Percentiles rank a stretch among this genome's conserved stretches.
phyloP scores from a whole-genome alignment of 2,329 filamentous ascomycete genomes.

The Huntiella decipiens region DNA sequence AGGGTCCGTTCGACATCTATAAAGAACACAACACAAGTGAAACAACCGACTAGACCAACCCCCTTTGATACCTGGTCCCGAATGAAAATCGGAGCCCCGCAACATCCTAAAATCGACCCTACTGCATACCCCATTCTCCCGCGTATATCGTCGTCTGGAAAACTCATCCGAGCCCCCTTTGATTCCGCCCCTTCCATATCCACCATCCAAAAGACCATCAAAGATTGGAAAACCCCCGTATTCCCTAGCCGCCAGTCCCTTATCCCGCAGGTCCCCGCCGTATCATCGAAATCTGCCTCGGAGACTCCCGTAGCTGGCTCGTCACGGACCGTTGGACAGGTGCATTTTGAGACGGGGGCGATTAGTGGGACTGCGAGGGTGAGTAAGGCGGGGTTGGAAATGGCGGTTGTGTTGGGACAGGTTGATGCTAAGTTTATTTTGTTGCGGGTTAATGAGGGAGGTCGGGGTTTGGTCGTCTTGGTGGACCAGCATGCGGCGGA shows the following conservation, averaged over 20 bases:
- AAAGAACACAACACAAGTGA: too few relatives aligned
- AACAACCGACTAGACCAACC: conserved; percentile 10
- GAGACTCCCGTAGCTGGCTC: not conserved
- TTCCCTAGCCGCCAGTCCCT: conserved; percentile 35
- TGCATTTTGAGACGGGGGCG: conserved; percentile 5
- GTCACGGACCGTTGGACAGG: conserved; percentile 9
- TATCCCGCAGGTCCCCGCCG: conserved; percentile 23
- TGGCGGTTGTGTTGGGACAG: conserved; percentile 54
- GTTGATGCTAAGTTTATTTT: conserved; percentile 85
- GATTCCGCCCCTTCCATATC: not conserved
- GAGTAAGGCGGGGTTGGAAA: conserved; percentile 39
- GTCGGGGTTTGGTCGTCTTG: conserved; percentile 42
- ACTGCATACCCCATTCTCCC: conserved; percentile 2
- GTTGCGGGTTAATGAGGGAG: conserved; percentile 24
- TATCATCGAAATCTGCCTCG: conserved; percentile 7
- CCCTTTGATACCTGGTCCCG: conserved; percentile 23
- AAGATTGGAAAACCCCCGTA: conserved; percentile 56
- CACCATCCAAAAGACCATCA: conserved; percentile 33
- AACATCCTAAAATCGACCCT: not conserved
- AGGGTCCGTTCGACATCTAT: too few relatives aligned
- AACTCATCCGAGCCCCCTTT: conserved; percentile 11
- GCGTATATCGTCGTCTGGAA: conserved; percentile 8
- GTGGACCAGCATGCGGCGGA: conserved; percentile 93
- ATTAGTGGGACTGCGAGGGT: conserved; percentile 24
- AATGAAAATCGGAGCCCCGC: conserved; percentile 13